Evolutionary conservation across 164 flowering plant species (phyloP).

Genomic region (Protea cynaroides): DNA sequence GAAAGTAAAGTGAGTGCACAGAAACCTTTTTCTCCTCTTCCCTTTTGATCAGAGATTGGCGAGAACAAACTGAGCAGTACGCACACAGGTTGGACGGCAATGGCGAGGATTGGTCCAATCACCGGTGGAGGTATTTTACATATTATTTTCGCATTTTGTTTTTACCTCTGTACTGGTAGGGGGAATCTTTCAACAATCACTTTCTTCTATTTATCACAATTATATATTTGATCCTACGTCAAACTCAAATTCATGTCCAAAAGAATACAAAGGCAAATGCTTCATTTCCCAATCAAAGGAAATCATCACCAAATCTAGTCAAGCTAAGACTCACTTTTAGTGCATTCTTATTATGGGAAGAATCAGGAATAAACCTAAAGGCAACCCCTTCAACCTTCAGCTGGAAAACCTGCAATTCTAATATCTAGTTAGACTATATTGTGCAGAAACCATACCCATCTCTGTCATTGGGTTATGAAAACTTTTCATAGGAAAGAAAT

Average conservation of each 20-base stretch:
- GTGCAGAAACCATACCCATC: background rate
- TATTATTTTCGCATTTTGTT: no score
- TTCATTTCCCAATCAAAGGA: background rate
- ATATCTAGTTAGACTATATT: background rate
- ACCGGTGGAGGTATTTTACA: no score
- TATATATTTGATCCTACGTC: background rate
- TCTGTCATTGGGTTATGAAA: no score
- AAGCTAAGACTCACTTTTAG: conserved; percentile 38
- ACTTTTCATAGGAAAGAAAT: background rate
- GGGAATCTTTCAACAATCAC: no score
- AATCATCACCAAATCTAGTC: background rate
- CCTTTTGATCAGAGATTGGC: no score
- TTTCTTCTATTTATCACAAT: no score
- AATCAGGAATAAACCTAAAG: conserved; percentile 85
- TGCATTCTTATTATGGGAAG: conserved; percentile 68
- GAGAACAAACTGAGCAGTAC: no score
- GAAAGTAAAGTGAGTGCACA: no score
- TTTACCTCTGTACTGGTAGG: no score
- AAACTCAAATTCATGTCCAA: background rate
- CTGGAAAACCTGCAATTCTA: conserved; percentile 62
- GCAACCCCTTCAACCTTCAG: conserved; percentile 76
- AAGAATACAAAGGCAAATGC: background rate
- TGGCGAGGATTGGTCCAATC: no score
- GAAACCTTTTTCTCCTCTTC: no score
- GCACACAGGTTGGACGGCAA: no score